These are phyloP conservation scores for Closterium sp. DNA, from an alignment of 139 green algal species.

Conservation along the genomic window DNA sequence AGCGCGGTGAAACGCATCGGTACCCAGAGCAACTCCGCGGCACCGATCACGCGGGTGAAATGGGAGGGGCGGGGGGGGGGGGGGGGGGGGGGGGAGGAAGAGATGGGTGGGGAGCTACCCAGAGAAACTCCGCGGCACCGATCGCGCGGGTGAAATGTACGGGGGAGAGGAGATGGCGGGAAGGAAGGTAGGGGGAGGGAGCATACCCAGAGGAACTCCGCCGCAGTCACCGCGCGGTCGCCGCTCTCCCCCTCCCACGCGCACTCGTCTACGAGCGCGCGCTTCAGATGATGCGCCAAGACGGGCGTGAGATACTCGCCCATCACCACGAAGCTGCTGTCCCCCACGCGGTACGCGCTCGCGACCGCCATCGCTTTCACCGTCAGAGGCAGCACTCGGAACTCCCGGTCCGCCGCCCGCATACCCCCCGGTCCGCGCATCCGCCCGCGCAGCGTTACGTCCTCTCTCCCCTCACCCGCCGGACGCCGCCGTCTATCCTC, in stretches of 20 bases:
- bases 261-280: background rate
- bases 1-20: no score
- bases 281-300: background rate
- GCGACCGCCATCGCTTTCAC: background rate
- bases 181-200: no score
- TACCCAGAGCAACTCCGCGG: background rate
- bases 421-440: background rate
- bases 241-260: background rate
- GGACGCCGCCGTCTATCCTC: no score
- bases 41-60: background rate
- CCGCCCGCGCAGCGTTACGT: background rate
- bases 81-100: no score
- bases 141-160: background rate
- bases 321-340: background rate
- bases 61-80: no score
- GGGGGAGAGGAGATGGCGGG: no score
- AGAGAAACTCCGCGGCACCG: background rate
- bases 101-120: background rate
- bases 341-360: background rate
- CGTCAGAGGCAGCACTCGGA: background rate
- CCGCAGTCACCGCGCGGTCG: background rate
- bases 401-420: background rate
- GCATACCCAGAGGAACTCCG: background rate
- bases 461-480: background rate
- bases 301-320: background rate